Evolutionary conservation across 441 rosid species (phyloP).

Genomic region (Dalechampia spathulata): DNA sequence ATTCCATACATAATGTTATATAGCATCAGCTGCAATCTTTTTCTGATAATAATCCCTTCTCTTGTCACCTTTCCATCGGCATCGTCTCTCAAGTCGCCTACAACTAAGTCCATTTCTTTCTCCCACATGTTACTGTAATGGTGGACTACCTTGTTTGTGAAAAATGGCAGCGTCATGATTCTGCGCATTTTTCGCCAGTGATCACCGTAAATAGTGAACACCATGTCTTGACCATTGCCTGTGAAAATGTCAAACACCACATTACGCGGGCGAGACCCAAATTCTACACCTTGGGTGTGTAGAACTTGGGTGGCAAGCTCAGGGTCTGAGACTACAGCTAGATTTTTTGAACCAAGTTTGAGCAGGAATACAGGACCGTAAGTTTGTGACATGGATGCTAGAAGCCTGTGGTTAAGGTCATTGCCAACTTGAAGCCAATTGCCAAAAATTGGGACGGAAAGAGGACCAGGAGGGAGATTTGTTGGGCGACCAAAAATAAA

Average conservation of each 20-base stretch:
- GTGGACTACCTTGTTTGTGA: constrained; percentile 54
- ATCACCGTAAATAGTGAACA: constrained; percentile 53
- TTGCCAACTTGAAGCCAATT: constrained; percentile 63
- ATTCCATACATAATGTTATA: constrained; percentile 56
- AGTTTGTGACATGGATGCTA: constrained; percentile 35
- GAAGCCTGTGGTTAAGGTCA: constrained; percentile 44
- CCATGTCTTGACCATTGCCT: constrained; percentile 59
- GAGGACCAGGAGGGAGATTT: constrained; percentile 38
- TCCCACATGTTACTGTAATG: constrained; percentile 45
- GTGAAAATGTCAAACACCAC: constrained; percentile 59
- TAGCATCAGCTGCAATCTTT: constrained; percentile 47
- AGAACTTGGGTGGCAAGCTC: constrained; percentile 43
- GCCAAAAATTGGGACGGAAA: constrained; percentile 42
- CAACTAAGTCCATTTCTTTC: constrained; percentile 48
- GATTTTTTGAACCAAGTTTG: constrained; percentile 39
- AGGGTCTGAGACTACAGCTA: constrained; percentile 41
- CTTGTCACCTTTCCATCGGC: constrained; percentile 17
- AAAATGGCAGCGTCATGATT: constrained; percentile 58
- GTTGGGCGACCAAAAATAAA: neutral
- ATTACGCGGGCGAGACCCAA: constrained; percentile 55
- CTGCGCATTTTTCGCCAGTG: constrained; percentile 63
- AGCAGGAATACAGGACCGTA: constrained; percentile 42
- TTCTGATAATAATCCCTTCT: constrained; percentile 37
- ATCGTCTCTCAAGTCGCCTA: constrained; percentile 24
- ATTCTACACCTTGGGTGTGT: constrained; percentile 51